Base-by-base conservation (phyloP, 441 rosid genomes). In the Heliophila coronopifolia region DNA sequence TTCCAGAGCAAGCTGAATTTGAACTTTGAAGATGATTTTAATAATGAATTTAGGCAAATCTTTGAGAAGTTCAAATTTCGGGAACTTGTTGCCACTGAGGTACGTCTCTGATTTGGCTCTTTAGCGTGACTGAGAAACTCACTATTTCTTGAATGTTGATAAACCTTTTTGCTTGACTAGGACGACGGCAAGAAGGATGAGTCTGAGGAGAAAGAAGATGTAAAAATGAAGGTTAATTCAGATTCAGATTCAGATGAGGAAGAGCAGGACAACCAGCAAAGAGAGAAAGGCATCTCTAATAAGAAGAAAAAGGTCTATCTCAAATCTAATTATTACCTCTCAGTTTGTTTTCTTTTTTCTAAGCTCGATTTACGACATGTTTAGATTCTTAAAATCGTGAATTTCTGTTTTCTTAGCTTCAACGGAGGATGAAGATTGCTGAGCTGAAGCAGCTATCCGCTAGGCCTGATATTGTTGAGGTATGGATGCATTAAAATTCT, bases 391-490 rank as follows among this genome's bases (percentile, higher is more conserved):
- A 12, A 9, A 3, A 13, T 47, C 6, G 9, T 50, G 39, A 12
- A 0, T 49, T 19, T 61, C 1, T 34, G 11, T 13, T 34, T 62
- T 63, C 24, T 41, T 78, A 93, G 99, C 94, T 84, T 44, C 77
- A 80, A 66, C 70, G 96, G 31, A 74, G 97, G 56, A 93, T 93
- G 99, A 93, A 88, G 63, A 82, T 93, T 72, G 99, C 93, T 59
- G 88, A 83, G 68, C 74, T 93, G 41, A 93, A 93, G 65, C 94
- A 89, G 67, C 82, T 86, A 6, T 84, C 88, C 56, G 72, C 94
- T 13, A 86, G 94, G 74, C 99, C 97, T 58, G 99, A 93, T 86
- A 96, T 93, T 12, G 99, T 93, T 35, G 99, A 93, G 94, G 99
- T 88, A 73, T 13, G 33, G 20, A 44, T n/a, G n/a, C n/a, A n/a